Evolutionary conservation across 139 green algal species (phyloP), one percentile per base, ranked within the genome.

Genomic region (Tetraselmis striata): DNA sequence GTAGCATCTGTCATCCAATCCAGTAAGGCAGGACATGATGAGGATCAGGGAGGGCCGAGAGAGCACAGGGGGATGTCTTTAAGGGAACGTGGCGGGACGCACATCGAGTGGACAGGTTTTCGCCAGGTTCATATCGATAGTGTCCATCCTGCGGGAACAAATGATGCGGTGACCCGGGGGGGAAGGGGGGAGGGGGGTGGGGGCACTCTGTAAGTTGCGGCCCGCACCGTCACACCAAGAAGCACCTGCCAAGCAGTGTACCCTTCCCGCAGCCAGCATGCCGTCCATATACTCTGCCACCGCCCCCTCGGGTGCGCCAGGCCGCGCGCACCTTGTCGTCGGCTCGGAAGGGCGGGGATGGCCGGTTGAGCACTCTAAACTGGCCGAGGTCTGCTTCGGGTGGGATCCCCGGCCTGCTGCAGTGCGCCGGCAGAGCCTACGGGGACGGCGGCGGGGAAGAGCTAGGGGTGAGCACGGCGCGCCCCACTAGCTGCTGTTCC

Each of bases 21-120:
- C 1, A 45, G 25, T 2, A 80, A 75, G 28, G n/a, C 25, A 79
- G 1, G 24, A 27, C 30, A 74, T 1, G 30, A 29, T 80, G 31
- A 30, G 28, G 23, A 78, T 81, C 1, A 18, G 25, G 45, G 2
- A 2, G n/a, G 2, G 2, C 1, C 22, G 29, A 77, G 29, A 5
- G 2, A 85, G 79, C 29, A n/a, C 29, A 77, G 26, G 2, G 2
- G 59, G 11, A n/a, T 32, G 59, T 31, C 11, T 18, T 27, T 2
- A 82, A 25, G 25, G 11, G 25, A 26, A 82, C 11, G n/a, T 26
- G 11, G 59, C 2, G n/a, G 11, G 59, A 59, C 11, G 77, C 59
- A 96, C 93, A 97, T 87, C 94, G 78, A 22, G 89, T 90, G 75
- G 91, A 91, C 45, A 98, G 83, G 81, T 97, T 98, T 27, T 98